phyloP scores from a whole-genome alignment of 768 basidiomycete species.

The Mrakia frigida region DNA sequence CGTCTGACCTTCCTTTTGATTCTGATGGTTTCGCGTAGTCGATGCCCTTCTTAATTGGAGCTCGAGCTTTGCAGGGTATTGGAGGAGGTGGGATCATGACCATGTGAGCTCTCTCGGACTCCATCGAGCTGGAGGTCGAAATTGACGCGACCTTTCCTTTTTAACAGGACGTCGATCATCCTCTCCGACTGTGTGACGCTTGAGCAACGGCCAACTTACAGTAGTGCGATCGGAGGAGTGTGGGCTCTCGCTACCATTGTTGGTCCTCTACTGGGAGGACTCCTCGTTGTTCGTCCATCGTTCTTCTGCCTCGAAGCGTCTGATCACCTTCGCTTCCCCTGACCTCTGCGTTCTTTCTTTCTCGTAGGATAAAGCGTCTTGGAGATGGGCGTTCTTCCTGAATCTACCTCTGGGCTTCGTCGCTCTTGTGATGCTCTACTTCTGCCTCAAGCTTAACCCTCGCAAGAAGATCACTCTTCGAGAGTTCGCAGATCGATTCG shows the following conservation, averaged over 20 bases:
- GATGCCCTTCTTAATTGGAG: slow-evolving; percentile 61
- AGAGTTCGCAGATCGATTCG: slow-evolving; percentile 41
- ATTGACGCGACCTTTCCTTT: neutral
- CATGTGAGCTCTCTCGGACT: neutral
- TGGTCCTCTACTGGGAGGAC: slow-evolving; percentile 19
- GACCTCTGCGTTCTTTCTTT: too few relatives aligned
- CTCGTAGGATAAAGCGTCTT: neutral
- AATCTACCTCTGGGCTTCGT: slow-evolving; percentile 42
- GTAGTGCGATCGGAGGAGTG: neutral
- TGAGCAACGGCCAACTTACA: neutral
- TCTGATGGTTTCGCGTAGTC: slow-evolving; percentile 37
- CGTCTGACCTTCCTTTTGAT: neutral
- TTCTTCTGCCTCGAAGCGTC: neutral
- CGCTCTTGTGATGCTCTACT: slow-evolving; percentile 42
- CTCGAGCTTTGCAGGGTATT: slow-evolving; percentile 63
- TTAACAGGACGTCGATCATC: slow-evolving; percentile 63
- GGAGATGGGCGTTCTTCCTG: neutral
- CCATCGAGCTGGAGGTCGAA: too few relatives aligned
- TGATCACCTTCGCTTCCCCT: neutral
- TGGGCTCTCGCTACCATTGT: slow-evolving; percentile 9
- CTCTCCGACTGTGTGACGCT: slow-evolving; percentile 67
- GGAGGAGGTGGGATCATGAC: slow-evolving; percentile 57
- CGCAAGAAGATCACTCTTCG: slow-evolving; percentile 35
- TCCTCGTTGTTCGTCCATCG: neutral
- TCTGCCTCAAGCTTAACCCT: slow-evolving; percentile 45